Evolutionary conservation across 1,139 yeast species (phyloP), one percentile per base, ranked within the genome.

Genomic region (Pneumocystis murina): DNA sequence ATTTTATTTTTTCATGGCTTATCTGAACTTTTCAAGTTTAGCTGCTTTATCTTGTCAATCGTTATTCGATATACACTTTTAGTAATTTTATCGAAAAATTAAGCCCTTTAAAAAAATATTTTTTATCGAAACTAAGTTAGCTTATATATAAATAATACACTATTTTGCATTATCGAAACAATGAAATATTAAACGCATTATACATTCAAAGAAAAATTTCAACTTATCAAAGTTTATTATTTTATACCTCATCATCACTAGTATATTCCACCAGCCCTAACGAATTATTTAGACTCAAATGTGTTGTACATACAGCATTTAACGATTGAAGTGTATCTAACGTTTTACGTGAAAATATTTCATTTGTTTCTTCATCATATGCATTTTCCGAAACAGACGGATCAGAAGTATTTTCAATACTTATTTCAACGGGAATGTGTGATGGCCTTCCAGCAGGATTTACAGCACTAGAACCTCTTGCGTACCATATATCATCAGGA

Each of bases 401-500:
- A 48, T 48, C 33, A 24, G 12, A 24, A 48, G 55, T 24, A 48
- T n/a, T 3, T 17, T 48, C n/a, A 24, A 10, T 48, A 20, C 14
- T 12, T 10, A n/a, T 24, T 48, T 48, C n/a, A 48, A 24, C 14
- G 10, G 55, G 28, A 24, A 24, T 24, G 0, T 48, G 33, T 24
- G 20, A 20, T 12, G 39, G 28, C 16, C 39, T 58, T 38, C 28
- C 39, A 10, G 63, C 63, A 24, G 64, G 64, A 58, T 66, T 66
- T 48, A 66, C 64, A 6, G 68, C 65, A 17, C 55, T 61, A 4
- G 59, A 20, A 6, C 68, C 67, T n/a, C 66, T 58, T 10, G 67
- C 66, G 60, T 65, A 67, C 68, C 68, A 65, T 30, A 67, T 59
- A 33, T 62, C 67, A 41, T 67, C 68, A 3, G 68, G 62, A 8